Percentiles rank a stretch among this genome's conserved stretches.
Conservation (phyloP, 176 grass and related monocot genomes). For the Carex scoparia region DNA sequence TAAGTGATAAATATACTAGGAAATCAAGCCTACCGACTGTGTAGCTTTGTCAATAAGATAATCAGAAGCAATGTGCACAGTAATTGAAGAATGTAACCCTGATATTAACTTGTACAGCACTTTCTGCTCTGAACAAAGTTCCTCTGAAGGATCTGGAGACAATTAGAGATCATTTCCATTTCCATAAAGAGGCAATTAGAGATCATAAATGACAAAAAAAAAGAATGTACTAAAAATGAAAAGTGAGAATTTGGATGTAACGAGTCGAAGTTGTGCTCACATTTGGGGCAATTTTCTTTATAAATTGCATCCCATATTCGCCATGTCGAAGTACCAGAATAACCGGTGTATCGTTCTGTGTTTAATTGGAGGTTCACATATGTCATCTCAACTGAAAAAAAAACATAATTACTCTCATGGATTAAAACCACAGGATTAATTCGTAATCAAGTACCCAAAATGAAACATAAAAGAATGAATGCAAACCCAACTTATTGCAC, state of each 20-base stretch:
- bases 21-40: slow-evolving; percentile 41
- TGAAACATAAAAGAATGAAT: neutral
- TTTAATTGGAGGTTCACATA: slow-evolving; percentile 92
- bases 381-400: slow-evolving; percentile 72
- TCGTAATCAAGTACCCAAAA: no score
- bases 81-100: slow-evolving; percentile 93
- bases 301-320: slow-evolving; percentile 96
- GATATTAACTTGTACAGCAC: slow-evolving; percentile 91
- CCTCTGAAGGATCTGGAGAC: slow-evolving; percentile 78
- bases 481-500: neutral
- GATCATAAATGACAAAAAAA: neutral
- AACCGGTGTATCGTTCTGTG: slow-evolving; percentile 96
- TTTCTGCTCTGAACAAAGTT: slow-evolving; percentile 86
- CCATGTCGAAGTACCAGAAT: slow-evolving; percentile 75
- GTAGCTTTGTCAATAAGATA: slow-evolving; percentile 61
- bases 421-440: neutral
- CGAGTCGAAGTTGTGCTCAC: slow-evolving; percentile 34
- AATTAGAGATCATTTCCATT: neutral
- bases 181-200: neutral
- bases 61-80: slow-evolving; percentile 94
- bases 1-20: neutral
- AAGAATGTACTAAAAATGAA: neutral
- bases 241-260: neutral
- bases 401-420: slow-evolving; percentile 2
- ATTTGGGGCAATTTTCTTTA: slow-evolving; percentile 97